These are phyloP conservation scores for Leishmania amazonensis DNA, from an alignment of 208 protist genomes.

Conservation along the genomic window DNA sequence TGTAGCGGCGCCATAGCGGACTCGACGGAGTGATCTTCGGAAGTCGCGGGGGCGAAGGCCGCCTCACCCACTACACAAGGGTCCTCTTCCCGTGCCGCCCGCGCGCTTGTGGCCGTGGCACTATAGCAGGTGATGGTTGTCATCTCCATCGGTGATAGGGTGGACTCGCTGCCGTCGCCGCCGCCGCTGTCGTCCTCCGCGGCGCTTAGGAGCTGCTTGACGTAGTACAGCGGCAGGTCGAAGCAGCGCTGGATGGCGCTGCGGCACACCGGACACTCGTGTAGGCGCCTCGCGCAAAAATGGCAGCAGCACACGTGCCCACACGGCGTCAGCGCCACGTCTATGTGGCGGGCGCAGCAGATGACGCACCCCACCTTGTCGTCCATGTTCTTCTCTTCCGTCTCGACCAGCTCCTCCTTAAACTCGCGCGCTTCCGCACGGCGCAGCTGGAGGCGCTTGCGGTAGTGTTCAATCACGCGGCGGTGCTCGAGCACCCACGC, in stretches of 20 bases:
- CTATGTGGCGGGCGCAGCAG: slow-evolving; percentile 47
- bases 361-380: slow-evolving; percentile 47
- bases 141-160: neutral
- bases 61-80: neutral
- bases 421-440: slow-evolving; percentile 36
- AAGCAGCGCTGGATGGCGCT: slow-evolving; percentile 36
- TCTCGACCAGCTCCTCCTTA: slow-evolving; percentile 34
- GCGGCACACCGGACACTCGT: slow-evolving; percentile 53
- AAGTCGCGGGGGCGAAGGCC: neutral
- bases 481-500: slow-evolving; percentile 44
- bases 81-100: neutral
- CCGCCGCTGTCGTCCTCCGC: slow-evolving; percentile 8
- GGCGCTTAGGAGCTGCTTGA: slow-evolving; percentile 28
- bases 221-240: slow-evolving; percentile 41
- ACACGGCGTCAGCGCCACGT: slow-evolving; percentile 48
- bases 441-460: slow-evolving; percentile 25
- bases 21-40: neutral
- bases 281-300: slow-evolving; percentile 43
- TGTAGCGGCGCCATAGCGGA: neutral
- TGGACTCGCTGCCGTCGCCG: neutral
- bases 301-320: slow-evolving; percentile 51
- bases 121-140: neutral
- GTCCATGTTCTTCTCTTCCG: slow-evolving; percentile 31
- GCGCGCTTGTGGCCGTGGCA: neutral
- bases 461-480: slow-evolving; percentile 30